Evolutionary conservation across 257 asterid genomes (phyloP), one percentile per base, ranked within the genome.

Genomic region (Ilex asprella): DNA sequence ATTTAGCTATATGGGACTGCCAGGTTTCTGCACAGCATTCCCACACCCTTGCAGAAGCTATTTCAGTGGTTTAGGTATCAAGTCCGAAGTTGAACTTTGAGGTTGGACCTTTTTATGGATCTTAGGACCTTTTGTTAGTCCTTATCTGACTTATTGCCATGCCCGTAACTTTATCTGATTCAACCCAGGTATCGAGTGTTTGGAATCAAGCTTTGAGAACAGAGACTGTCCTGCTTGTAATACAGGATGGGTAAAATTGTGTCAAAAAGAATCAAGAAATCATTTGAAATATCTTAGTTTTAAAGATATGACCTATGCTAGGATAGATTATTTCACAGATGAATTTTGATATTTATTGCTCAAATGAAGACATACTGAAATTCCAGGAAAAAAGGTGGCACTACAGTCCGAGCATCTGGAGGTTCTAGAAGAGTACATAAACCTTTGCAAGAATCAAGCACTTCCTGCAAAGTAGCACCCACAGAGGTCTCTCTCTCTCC

Each of bases 381-480:
- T 71, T 73, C 49, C 89, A 92, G 95, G 78, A 85, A 78, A 76
- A 80, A 64, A 72, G 56, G 76, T 13, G 84, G 80, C 21, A 63
- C 75, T 59, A 46, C 68, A 13, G 70, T 69, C 41, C 60, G 72
- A 58, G 75, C 67, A n/a, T 75, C 80, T 47, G 77, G 66, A 50
- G 76, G 65, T 27, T 60, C 88, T 50, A 85, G 91, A 66, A 83
- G 80, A 72, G 58, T 59, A 58, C 93, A 80, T 21, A 84, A 69
- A 67, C 53, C 70, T 52, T 56, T 72, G 60, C 96, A 76, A 58
- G 95, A 83, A 72, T 71, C 91, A 30, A 83, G 58, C 67, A 86
- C 61, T 31, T 83, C 75, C 72, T 66, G 68, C 49, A 80, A 64
- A 67, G 78, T 73, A 62, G 66, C 75, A 52, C 80, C 87, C 3